Evolutionary conservation across 495 filamentous ascomycete genomes (phyloP), one percentile per base, ranked within the genome.

Genomic region (Chaetomium cochliodes): DNA sequence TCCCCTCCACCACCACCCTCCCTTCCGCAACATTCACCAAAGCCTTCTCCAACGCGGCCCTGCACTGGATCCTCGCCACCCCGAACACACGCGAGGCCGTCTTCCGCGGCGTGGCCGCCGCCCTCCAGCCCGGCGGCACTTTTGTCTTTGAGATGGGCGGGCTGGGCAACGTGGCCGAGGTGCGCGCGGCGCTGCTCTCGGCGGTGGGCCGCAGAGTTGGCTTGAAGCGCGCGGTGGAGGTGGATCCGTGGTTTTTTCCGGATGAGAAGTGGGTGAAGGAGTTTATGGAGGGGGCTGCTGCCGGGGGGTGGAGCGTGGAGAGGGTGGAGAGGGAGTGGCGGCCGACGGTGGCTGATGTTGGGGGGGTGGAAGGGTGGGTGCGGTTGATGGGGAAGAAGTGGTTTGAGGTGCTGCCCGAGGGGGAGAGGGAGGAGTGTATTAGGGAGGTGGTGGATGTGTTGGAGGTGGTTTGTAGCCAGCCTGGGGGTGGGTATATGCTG

Each of bases 141-240:
- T 87, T 92, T 58, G 84, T 85, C 9, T 91, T 91, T 65, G 90
- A 93, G 68, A 86, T 88, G 82, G 90, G 90, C 62, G 90, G 86
- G 0, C 77, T 83, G 37, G 90, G 90, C 6, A 92, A 92, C 69
- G 78, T 90, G 0, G 77, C 78, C 0, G 90, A 92, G 70, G 78
- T 90, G 22, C 82, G 84, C 28, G 75, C 85, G 0, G 85, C 86
- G 5, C 69, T 91, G 2, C 73, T 87, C 0, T 72, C 74, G 0
- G 81, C 80, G 11, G 72, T 88, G 4, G 79, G 78, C 28, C 78
- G 83, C 2, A 82, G 88, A 0, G 67, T 90, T 0, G 74, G 82
- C 0, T 54, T 88, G 0, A 73, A 75, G 26, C 62, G 72, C 39
- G 85, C 82, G 0, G 64, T 75, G 50, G 83, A 76, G 63, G 78